Evolutionary conservation across 148 eudicot genomes (phyloP).

Genomic region (Dysphania ambrosioides): DNA sequence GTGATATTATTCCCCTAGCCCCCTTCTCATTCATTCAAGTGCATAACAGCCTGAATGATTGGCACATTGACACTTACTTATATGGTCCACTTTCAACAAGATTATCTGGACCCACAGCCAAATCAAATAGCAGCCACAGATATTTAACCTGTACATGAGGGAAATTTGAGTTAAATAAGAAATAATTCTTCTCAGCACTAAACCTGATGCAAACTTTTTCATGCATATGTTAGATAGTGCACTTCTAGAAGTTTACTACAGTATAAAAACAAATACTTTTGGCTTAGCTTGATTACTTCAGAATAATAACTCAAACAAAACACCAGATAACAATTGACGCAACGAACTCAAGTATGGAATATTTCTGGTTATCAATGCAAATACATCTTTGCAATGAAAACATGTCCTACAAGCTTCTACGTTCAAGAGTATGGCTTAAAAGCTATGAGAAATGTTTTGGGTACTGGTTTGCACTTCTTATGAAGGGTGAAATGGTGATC

Average conservation of each 20-base stretch:
- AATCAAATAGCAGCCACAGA: conserved; percentile 94
- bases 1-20: not conserved
- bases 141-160: conserved; percentile 69
- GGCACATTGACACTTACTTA: conserved; percentile 56
- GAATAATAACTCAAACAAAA: not conserved
- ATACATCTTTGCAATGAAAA: not conserved
- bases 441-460: no score
- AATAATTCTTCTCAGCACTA: no score
- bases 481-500: no score
- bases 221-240: not conserved
- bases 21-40: not conserved
- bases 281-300: not conserved
- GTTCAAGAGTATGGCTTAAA: no score
- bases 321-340: no score
- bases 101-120: conserved; percentile 96
- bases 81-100: conserved; percentile 97
- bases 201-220: no score
- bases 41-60: conserved; percentile 5
- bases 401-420: no score
- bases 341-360: not conserved
- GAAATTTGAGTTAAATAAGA: not conserved
- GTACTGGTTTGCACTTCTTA: no score
- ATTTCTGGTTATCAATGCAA: not conserved
- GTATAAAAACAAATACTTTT: not conserved
- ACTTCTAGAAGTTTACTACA: not conserved